phyloP scores from a whole-genome alignment of 2,329 filamentous ascomycete species.

The Plenodomus tracheiphilus region DNA sequence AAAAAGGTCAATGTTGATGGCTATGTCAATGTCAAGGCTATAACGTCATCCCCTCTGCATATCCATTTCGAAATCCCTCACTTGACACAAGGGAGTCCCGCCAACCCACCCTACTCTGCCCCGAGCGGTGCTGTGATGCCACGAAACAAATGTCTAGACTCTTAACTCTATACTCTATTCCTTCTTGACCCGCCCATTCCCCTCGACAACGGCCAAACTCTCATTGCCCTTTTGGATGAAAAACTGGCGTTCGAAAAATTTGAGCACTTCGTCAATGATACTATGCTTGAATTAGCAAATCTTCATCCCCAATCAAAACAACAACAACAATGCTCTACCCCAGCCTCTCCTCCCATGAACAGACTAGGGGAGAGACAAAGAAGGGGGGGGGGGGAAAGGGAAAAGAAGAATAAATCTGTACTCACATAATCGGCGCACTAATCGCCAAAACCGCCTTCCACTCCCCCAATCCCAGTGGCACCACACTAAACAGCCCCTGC shows the following conservation, averaged over 20 bases:
- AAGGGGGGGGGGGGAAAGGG: not conserved
- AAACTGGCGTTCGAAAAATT: constrained; percentile 66
- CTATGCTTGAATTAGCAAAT: too few relatives aligned
- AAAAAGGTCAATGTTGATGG: too few relatives aligned
- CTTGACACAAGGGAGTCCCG: too few relatives aligned
- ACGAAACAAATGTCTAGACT: too few relatives aligned
- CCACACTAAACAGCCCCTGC: constrained; percentile 85
- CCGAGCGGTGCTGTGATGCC: too few relatives aligned
- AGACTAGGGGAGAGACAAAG: not conserved
- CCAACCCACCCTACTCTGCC: too few relatives aligned
- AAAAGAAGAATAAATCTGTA: constrained; percentile 26
- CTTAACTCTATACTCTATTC: too few relatives aligned
- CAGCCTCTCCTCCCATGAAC: too few relatives aligned
- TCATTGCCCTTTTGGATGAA: constrained; percentile 33
- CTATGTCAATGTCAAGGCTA: too few relatives aligned
- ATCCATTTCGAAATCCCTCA: too few relatives aligned
- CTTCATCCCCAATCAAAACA: constrained; percentile 26
- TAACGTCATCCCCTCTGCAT: too few relatives aligned
- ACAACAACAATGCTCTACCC: too few relatives aligned
- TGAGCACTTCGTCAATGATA: constrained; percentile 81
- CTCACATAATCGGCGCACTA: constrained; percentile 91
- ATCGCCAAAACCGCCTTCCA: constrained; percentile 91
- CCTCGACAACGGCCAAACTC: constrained; percentile 13
- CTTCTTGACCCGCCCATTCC: constrained; percentile 36
- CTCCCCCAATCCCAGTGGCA: constrained; percentile 81